Evolutionary conservation across 371 early-diverging fungal species (phyloP), one percentile per base, ranked within the genome.

Genomic region (Hamiltosporidium tvaerminnensis): DNA sequence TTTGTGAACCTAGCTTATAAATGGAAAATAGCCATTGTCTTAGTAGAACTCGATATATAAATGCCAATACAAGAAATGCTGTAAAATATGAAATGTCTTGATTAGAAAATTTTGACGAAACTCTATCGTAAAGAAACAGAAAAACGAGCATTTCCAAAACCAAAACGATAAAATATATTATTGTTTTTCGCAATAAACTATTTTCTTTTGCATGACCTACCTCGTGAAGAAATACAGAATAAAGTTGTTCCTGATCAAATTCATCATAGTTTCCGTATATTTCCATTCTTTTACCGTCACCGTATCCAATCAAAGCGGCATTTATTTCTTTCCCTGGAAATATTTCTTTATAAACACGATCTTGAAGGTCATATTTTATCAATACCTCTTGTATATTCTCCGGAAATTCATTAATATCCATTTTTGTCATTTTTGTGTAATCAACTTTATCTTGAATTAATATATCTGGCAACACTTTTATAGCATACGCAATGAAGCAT

Each of bases 151-250:
- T 62, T 52, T 76, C 74, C 0, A 72, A 2, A 48, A 56, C 49
- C 16, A 74, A 35, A n/a, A 72, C 33, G 0, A 54, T 0, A 38
- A 73, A 59, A 34, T 74, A 68, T 4, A 68, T 66, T 7, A 64
- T 47, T 9, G 72, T 53, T 59, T 80, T 80, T 59, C 72, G 74
- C 37, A 70, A 39, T n/a, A 77, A 56, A 50, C 73, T 74, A 53
- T 65, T 47, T 38, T 77, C 70, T 31, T 68, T 53, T 34, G 77
- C 72, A 69, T 80, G 80, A 0, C 77, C 80, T 48, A 77, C 67
- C 47, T 80, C 80, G 50, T 80, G 80, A 7, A 77, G 57, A 7
- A 80, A 41, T 52, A 80, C 62, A 0, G 80, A 65, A 38, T 74
- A 59, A 47, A 74, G 53, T 53, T 75, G 66, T 5, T 65, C 53